phyloP scores from a whole-genome alignment of 169 alveolate genomes.

The Plasmodium sp. region DNA sequence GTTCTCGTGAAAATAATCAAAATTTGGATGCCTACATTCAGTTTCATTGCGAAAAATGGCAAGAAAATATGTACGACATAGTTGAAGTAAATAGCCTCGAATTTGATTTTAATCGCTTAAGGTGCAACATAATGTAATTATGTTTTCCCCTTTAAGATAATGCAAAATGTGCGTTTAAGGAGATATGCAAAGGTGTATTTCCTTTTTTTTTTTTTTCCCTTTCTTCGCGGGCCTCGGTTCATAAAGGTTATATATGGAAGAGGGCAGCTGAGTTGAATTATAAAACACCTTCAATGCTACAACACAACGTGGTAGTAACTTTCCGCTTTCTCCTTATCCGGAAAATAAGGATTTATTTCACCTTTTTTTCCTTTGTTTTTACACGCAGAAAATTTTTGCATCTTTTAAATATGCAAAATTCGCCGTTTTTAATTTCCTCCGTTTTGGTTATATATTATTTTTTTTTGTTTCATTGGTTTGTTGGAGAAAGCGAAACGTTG shows the following conservation, averaged over 20 bases:
- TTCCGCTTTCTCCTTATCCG: background rate
- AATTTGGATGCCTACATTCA: slow-evolving; percentile 69
- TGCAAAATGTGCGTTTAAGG: background rate
- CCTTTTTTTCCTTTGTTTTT: background rate
- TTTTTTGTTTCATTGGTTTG: slow-evolving; percentile 2
- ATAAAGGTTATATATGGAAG: background rate
- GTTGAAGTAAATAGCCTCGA: slow-evolving; percentile 74
- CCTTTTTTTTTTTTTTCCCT: background rate
- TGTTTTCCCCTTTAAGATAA: background rate
- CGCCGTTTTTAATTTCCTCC: background rate
- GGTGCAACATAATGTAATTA: slow-evolving; percentile 56
- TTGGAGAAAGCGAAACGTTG: background rate
- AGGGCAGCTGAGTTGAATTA: background rate
- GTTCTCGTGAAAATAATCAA: slow-evolving; percentile 11
- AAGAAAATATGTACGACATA: slow-evolving; percentile 71
- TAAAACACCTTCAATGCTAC: background rate
- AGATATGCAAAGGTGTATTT: slow-evolving; percentile 21
- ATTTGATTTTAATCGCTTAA: slow-evolving; percentile 53
- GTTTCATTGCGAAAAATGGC: slow-evolving; percentile 75
- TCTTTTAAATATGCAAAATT: background rate
- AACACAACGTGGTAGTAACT: background rate
- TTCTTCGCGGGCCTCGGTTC: background rate
- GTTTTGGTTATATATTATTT: background rate
- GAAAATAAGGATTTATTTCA: background rate
- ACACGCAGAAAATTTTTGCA: background rate